These are phyloP conservation scores for Aspergillus homomorphus DNA, from an alignment of 495 filamentous ascomycete species.

Conservation along the genomic window DNA sequence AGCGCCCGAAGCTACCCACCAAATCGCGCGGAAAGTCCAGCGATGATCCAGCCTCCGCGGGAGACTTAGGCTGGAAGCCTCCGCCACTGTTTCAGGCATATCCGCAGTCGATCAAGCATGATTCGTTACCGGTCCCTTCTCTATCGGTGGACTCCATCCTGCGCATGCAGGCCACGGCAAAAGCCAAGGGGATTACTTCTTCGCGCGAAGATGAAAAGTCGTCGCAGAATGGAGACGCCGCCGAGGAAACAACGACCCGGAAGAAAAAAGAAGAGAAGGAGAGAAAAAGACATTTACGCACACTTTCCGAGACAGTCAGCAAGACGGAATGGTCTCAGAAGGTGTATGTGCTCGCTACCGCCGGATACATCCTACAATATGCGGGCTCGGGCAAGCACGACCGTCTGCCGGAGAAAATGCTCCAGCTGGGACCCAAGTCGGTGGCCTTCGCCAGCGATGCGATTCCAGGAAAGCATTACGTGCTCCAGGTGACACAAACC, in stretches of 20 bases:
- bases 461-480: slow-evolving; percentile 89
- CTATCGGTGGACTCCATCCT: slow-evolving; percentile 59
- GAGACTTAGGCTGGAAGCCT: slow-evolving; percentile 60
- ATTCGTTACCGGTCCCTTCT: slow-evolving; percentile 45
- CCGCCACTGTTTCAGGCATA: slow-evolving; percentile 90
- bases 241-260: slow-evolving; percentile 26
- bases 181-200: slow-evolving; percentile 39
- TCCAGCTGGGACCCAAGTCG: slow-evolving; percentile 78
- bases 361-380: slow-evolving; percentile 87
- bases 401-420: slow-evolving; percentile 79
- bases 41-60: slow-evolving; percentile 19
- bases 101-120: slow-evolving; percentile 70
- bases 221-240: slow-evolving; percentile 24
- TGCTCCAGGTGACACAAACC: slow-evolving; percentile 82
- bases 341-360: slow-evolving; percentile 74
- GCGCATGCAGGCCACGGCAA: slow-evolving; percentile 45
- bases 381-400: slow-evolving; percentile 75
- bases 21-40: slow-evolving; percentile 22
- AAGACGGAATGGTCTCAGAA: slow-evolving; percentile 79
- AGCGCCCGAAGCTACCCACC: slow-evolving; percentile 23
- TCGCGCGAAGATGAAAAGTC: slow-evolving; percentile 36
- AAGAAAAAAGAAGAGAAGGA: slow-evolving; percentile 46
- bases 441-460: slow-evolving; percentile 92
- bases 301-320: slow-evolving; percentile 55
- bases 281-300: slow-evolving; percentile 42